Conservation (phyloP, 768 basidiomycete genomes). For the Sarcodon aspratus region DNA sequence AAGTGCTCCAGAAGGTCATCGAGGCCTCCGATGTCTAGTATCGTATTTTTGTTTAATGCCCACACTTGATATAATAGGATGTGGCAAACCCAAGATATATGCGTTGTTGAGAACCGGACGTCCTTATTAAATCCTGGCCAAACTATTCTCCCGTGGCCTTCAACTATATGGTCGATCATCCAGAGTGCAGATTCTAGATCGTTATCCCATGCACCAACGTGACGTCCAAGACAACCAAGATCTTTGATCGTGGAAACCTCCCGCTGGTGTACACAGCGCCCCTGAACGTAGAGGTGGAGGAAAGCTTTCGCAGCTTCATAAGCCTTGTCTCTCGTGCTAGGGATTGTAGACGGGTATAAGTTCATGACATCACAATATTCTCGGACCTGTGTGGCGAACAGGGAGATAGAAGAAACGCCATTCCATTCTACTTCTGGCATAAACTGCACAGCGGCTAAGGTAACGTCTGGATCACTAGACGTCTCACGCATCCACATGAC, state of each 20-base stretch:
- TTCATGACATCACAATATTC: no score
- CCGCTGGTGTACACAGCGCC: neutral
- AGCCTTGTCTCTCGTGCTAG: neutral
- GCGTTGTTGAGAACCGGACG: neutral
- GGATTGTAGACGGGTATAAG: neutral
- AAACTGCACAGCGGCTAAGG: slow-evolving; percentile 3
- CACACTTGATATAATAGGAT: neutral
- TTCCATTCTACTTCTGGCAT: slow-evolving; percentile 9
- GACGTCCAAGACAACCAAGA: neutral
- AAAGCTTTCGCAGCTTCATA: neutral
- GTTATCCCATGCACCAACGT: neutral
- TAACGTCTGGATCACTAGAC: slow-evolving; percentile 9
- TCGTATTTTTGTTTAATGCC: neutral
- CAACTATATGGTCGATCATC: neutral
- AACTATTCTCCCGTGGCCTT: neutral
- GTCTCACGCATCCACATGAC: slow-evolving; percentile 12
- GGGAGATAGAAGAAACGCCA: no score
- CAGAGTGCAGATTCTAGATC: neutral
- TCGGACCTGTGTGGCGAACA: no score
- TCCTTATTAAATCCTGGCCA: neutral
- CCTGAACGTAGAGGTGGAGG: neutral
- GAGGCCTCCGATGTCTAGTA: neutral
- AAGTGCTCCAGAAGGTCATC: neutral
- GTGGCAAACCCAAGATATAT: neutral
- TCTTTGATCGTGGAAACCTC: neutral